phyloP scores from a whole-genome alignment of 108 stramenopile species.

The Epipyxis sp. region DNA sequence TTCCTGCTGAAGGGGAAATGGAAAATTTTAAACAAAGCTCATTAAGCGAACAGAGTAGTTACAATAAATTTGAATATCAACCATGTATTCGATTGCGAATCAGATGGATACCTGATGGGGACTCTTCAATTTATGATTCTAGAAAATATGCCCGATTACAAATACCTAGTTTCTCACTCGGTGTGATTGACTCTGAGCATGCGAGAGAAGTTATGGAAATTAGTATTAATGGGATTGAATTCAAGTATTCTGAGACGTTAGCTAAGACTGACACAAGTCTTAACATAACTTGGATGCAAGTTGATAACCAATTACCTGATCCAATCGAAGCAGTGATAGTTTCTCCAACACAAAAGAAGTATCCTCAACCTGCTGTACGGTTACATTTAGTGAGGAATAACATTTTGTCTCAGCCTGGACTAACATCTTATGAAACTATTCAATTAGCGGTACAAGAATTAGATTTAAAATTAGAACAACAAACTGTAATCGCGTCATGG shows the following conservation, averaged over 20 bases:
- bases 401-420: background rate
- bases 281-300: background rate
- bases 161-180: background rate
- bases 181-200: background rate
- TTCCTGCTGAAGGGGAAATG: background rate
- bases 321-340: background rate
- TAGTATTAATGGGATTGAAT: background rate
- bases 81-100: background rate
- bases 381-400: background rate
- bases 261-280: background rate
- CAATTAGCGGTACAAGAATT: slow-evolving; percentile 9
- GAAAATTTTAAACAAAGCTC: background rate
- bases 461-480: slow-evolving; percentile 4
- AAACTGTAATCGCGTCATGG: slow-evolving; percentile 7
- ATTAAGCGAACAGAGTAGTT: background rate
- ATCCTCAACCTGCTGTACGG: background rate
- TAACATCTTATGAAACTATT: slow-evolving; percentile 9
- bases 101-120: background rate
- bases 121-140: background rate
- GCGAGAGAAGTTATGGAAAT: background rate
- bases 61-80: background rate
- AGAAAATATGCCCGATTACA: background rate
- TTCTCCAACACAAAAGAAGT: background rate
- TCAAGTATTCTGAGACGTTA: background rate
- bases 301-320: background rate